Evolutionary conservation across 2,329 filamentous ascomycete species (phyloP), one percentile per base, ranked within the genome.

Genomic region (Fusarium napiforme): DNA sequence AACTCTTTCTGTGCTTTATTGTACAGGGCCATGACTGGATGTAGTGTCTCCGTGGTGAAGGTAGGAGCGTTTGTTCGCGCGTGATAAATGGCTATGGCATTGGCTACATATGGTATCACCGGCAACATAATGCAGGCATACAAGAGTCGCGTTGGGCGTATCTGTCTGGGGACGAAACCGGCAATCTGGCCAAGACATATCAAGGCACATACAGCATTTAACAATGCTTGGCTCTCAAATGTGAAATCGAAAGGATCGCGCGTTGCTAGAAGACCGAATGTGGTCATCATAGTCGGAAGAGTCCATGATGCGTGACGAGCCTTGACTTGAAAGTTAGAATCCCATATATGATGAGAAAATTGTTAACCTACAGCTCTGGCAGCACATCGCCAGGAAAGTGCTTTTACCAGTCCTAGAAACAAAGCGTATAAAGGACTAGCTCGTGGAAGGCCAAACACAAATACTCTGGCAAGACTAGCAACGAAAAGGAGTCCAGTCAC

Each of bases 1-100:
- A 86, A 85, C 3, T 78, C 64, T 0, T n/a, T 40, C 16, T 78
- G 78, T 2, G 82, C 81, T 2, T 73, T 64, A 1, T 71, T 64
- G 7, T 79, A 76, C 1, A 85, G 62, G 2, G 63, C 28, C 18
- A 26, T 19, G n/a, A 34, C 53, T 23, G 53, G 53, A 15, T 57
- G 53, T 21, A n/a, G 39, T 18, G 28, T 23, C 8, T 23, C 21
- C 2, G 18, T 9, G 10, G 26, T 36, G 28, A 57, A 57, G 2
- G 23, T 12, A 2, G 12, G 39, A 32, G 39, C 39, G 3, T 32
- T 6, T 3, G 18, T 43, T 30, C 14, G 39, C 2, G 30, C n/a
- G 11, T 45, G 37, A 11, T 18, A 15, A 14, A 57, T 34, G 7
- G 53, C 28, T 21, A 45, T 32, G 4, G 34, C 12, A 4, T 45